phyloP scores from a whole-genome alignment of 2,329 filamentous ascomycete species.

The Colletotrichum sp. region DNA sequence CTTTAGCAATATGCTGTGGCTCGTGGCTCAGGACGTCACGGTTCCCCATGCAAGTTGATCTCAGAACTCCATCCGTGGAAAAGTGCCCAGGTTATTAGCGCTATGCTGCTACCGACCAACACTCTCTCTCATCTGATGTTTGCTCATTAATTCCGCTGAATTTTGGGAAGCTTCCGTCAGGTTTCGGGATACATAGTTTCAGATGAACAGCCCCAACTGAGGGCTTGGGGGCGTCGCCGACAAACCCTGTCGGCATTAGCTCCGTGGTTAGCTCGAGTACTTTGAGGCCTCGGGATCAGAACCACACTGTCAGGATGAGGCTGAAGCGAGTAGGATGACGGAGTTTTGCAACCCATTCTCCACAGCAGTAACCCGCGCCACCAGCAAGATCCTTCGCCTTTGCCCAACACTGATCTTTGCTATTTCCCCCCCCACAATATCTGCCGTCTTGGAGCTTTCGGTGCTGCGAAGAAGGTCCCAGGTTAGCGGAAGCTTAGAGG shows the following conservation, averaged over 20 bases:
- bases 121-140: background rate
- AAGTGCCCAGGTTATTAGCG: background rate
- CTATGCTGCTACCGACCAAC: background rate
- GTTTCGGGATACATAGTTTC: background rate
- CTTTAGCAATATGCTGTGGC: background rate
- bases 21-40: background rate
- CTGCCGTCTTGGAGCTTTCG: background rate
- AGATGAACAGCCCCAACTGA: background rate
- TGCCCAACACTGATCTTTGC: background rate
- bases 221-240: background rate
- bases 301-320: background rate
- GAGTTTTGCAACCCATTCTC: background rate
- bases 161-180: background rate
- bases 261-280: background rate
- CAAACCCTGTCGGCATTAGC: background rate
- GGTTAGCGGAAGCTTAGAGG: background rate
- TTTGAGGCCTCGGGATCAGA: background rate
- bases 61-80: background rate
- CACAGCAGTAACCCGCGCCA: background rate
- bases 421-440: background rate
- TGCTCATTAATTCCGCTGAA: background rate
- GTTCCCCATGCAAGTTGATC: background rate
- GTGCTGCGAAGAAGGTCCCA: background rate
- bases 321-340: slow-evolving; percentile 1
- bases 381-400: background rate